Evolutionary conservation across 371 early-diverging fungal genomes (phyloP).

Genomic region (Mortierella sp.): DNA sequence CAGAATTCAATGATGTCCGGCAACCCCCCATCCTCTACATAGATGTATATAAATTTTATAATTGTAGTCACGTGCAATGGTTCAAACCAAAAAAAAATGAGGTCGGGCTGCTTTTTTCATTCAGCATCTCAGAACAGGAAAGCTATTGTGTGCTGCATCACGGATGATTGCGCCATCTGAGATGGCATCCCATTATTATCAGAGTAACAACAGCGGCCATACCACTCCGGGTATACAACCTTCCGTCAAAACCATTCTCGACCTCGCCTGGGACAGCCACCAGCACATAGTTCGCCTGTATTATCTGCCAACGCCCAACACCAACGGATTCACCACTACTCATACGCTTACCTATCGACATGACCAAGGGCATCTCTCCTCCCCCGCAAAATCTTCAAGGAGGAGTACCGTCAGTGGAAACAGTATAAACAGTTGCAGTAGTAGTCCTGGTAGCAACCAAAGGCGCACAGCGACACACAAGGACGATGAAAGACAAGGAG

Average conservation of each 20-base stretch:
- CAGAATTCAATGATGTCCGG: too few species aligned
- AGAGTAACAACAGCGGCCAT: background rate
- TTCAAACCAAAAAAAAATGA: conserved; percentile 10
- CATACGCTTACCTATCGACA: conserved; percentile 31
- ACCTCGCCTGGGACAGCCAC: conserved; percentile 34
- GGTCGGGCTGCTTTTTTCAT: background rate
- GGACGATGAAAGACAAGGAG: background rate
- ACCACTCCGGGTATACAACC: conserved; percentile 34
- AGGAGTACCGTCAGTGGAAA: too few species aligned
- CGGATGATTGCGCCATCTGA: background rate
- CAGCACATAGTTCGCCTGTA: conserved; percentile 45
- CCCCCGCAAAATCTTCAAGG: background rate
- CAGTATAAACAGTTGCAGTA: background rate
- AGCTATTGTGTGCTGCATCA: conserved; percentile 9
- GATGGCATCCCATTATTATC: background rate
- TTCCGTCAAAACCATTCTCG: conserved; percentile 29
- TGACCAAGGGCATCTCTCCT: background rate
- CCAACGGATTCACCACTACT: conserved; percentile 49
- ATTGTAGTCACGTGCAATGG: too few species aligned
- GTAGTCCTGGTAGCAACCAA: background rate
- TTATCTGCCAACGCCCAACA: conserved; percentile 43
- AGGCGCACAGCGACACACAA: background rate
- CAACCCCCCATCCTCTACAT: too few species aligned
- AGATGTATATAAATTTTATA: too few species aligned
- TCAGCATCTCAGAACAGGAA: background rate